These are phyloP conservation scores for Xylariaceae sp. DNA, from an alignment of 2,329 filamentous ascomycete genomes.

Conservation along the genomic window DNA sequence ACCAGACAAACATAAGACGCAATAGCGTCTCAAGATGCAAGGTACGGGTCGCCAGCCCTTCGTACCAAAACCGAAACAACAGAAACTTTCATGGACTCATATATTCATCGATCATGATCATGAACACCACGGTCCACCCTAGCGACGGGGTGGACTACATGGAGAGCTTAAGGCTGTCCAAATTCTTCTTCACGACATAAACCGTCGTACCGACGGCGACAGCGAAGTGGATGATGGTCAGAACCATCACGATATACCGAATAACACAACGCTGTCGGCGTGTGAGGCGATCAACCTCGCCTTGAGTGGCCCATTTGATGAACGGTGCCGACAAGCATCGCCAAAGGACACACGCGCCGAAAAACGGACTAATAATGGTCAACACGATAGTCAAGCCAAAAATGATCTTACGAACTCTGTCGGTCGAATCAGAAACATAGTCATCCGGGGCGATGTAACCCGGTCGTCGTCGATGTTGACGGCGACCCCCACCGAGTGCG, in stretches of 20 bases:
- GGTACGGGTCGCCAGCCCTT: too few species aligned
- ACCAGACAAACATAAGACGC: too few species aligned
- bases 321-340: constrained; percentile 44
- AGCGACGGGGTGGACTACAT: too few species aligned
- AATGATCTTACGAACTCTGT: constrained; percentile 34
- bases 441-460: constrained; percentile 15
- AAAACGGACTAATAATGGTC: constrained; percentile 46
- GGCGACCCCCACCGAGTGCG: not conserved
- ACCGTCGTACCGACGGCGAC: too few species aligned
- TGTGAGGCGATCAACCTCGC: constrained; percentile 41
- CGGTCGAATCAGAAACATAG: constrained; percentile 26
- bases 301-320: constrained; percentile 47
- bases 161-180: too few species aligned
- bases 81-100: too few species aligned
- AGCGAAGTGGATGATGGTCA: too few species aligned
- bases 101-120: too few species aligned
- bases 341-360: constrained; percentile 42
- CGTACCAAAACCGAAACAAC: too few species aligned
- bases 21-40: too few species aligned
- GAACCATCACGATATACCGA: constrained; percentile 8
- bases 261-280: constrained; percentile 37
- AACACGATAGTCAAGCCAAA: constrained; percentile 40
- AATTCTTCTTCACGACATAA: too few species aligned
- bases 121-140: too few species aligned
- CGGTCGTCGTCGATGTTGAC: not conserved